A percentile compares a stretch with the other conserved stretches of the same genome.
Conservation (phyloP, 257 asterid genomes). For the Knoxia roxburghii region DNA sequence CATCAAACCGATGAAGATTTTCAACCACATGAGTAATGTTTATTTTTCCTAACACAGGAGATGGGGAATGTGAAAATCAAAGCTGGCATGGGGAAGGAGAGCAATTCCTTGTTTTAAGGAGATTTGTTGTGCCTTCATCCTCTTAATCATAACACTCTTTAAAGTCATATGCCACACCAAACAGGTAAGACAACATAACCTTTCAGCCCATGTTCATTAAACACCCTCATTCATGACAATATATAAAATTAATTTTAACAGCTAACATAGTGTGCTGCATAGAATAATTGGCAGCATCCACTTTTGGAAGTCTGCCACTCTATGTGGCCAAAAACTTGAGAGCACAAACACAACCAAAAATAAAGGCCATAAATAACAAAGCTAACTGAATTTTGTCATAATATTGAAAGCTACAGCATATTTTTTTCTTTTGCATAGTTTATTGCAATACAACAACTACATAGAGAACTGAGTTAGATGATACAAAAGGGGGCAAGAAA, state of each 20-base stretch:
- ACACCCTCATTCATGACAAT: constrained; percentile 7
- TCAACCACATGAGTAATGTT: constrained; percentile 25
- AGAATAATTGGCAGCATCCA: not conserved
- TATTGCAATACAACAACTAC: not conserved
- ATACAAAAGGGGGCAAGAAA: no score
- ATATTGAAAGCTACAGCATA: not conserved
- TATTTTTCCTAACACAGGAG: constrained; percentile 9
- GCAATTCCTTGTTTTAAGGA: constrained; percentile 72
- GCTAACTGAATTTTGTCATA: not conserved
- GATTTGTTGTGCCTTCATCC: constrained; percentile 31
- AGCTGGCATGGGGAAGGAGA: constrained; percentile 59
- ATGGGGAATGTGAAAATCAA: constrained; percentile 34
- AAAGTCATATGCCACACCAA: constrained; percentile 7
- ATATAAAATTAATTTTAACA: not conserved
- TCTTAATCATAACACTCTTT: constrained; percentile 2
- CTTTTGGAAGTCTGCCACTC: no score
- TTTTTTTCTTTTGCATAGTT: not conserved
- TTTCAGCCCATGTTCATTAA: constrained; percentile 21
- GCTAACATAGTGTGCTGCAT: constrained; percentile 6
- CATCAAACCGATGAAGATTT: constrained; percentile 38
- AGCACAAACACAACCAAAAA: no score
- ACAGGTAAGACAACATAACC: constrained; percentile 11
- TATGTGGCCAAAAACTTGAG: not conserved
- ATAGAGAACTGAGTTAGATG: not conserved
- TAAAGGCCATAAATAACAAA: not conserved